These are phyloP conservation scores for Leishmania braziliensis DNA, from an alignment of 208 protist species.

Conservation along the genomic window DNA sequence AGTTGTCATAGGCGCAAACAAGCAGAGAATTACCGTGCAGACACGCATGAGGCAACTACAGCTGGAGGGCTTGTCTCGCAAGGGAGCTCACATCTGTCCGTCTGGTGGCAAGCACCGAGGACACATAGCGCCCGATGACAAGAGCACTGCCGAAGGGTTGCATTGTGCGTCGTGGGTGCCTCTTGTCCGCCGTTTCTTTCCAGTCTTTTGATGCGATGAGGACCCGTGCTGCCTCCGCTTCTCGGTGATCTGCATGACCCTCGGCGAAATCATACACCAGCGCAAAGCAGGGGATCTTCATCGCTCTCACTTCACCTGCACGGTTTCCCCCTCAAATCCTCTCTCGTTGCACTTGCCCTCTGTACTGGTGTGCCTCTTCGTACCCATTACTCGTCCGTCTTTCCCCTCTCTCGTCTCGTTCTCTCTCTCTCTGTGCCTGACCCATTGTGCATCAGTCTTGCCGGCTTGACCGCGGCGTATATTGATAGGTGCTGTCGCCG, in stretches of 20 bases:
- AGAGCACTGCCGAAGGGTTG: not conserved
- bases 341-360: not conserved
- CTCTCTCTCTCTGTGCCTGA: not conserved
- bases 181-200: not conserved
- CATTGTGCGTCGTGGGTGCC: not conserved
- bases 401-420: not conserved
- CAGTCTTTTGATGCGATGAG: not conserved
- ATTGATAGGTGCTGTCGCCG: not conserved
- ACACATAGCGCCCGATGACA: not conserved
- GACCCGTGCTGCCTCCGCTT: not conserved
- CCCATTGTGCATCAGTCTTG: not conserved
- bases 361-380: not conserved
- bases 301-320: not conserved
- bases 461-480: not conserved
- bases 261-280: not conserved
- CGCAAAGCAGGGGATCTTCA: too few species aligned
- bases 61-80: not conserved
- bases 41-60: not conserved
- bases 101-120: not conserved
- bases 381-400: not conserved
- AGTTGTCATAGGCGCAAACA: not conserved
- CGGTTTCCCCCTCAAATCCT: not conserved
- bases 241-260: not conserved
- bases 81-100: not conserved
- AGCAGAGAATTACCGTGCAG: not conserved